Evolutionary conservation across 1,139 yeast genomes (phyloP).

Genomic region (Suhomyces panamericanus): DNA sequence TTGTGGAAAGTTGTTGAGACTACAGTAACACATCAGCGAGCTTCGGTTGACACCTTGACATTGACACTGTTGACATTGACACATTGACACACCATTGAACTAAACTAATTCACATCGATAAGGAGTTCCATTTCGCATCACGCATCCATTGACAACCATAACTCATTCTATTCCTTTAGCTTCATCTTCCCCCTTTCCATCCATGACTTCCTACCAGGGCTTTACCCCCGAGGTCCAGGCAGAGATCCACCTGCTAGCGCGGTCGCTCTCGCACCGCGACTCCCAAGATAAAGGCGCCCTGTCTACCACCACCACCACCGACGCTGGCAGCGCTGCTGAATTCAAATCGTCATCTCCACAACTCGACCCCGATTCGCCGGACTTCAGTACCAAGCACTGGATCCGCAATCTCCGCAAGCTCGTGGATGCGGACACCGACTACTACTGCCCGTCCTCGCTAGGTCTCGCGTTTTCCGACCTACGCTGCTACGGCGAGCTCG

Average conservation of each 20-base stretch:
- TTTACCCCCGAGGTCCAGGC: constrained; percentile 28
- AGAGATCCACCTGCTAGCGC: constrained; percentile 60
- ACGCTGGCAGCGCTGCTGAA: constrained; percentile 33
- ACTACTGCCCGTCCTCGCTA: constrained; percentile 62
- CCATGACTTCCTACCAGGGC: constrained; percentile 31
- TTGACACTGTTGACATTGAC: too few relatives aligned
- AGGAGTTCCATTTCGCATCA: too few relatives aligned
- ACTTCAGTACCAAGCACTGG: constrained; percentile 70
- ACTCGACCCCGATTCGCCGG: constrained; percentile 43
- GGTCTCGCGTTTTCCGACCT: constrained; percentile 71
- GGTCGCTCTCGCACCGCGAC: constrained; percentile 36
- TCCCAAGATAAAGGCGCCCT: constrained; percentile 19
- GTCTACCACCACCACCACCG: constrained; percentile 38
- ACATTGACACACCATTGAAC: too few relatives aligned
- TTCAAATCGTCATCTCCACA: constrained; percentile 51
- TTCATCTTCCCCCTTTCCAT: not conserved
- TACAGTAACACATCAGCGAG: too few relatives aligned
- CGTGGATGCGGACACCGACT: constrained; percentile 57
- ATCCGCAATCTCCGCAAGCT: constrained; percentile 64
- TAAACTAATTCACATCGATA: too few relatives aligned
- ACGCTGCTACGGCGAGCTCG: constrained; percentile 72
- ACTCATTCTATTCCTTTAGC: too few relatives aligned
- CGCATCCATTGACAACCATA: too few relatives aligned
- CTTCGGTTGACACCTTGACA: too few relatives aligned
- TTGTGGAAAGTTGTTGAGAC: too few relatives aligned